Conservation (phyloP, 2,329 filamentous ascomycete genomes). For the Beauveria caledonica region DNA sequence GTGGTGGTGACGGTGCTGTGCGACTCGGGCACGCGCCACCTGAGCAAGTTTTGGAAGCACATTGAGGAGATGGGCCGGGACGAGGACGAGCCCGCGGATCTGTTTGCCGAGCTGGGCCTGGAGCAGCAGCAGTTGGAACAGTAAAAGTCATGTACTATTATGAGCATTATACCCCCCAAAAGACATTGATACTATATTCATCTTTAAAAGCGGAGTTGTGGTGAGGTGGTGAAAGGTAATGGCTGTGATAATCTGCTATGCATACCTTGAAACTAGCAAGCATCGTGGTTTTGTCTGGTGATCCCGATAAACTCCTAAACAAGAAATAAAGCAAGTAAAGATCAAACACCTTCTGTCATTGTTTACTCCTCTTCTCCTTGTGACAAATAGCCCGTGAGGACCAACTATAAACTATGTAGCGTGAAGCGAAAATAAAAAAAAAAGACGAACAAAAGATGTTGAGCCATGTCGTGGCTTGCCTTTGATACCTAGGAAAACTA, state of each 20-base stretch:
- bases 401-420: background rate
- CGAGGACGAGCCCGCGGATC: conserved; percentile 39
- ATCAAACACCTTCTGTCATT: conserved; percentile 7
- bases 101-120: conserved; percentile 45
- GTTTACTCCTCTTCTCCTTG: background rate
- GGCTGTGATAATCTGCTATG: background rate
- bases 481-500: conserved; percentile 1
- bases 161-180: conserved; percentile 3
- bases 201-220: background rate
- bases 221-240: background rate
- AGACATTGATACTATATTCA: background rate
- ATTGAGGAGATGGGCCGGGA: conserved; percentile 62
- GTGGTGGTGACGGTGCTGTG: conserved; percentile 77
- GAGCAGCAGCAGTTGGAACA: conserved; percentile 14
- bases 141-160: conserved; percentile 5
- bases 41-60: conserved; percentile 78
- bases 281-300: background rate
- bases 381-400: background rate
- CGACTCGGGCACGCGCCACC: conserved; percentile 71
- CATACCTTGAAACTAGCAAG: conserved; percentile 6
- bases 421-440: conserved; percentile 14
- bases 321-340: background rate
- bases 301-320: background rate
- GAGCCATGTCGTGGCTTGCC: background rate
- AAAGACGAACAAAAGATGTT: background rate